These are phyloP conservation scores for Colletotrichum limetticola DNA, from an alignment of 2,329 filamentous ascomycete genomes.

Conservation along the genomic window DNA sequence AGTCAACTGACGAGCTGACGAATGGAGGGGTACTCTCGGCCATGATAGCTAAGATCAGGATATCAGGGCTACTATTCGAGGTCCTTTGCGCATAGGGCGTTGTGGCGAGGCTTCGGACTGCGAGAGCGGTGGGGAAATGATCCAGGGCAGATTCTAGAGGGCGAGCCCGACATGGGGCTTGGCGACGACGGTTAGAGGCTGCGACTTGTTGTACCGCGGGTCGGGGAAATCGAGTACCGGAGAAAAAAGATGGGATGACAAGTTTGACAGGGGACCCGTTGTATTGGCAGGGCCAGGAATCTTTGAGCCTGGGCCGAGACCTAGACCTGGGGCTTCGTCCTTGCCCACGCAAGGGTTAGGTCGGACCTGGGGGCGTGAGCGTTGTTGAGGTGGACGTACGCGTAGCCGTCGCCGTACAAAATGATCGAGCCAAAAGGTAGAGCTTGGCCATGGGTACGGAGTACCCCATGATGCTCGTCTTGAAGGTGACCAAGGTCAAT, in stretches of 20 bases:
- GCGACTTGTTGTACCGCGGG: slow-evolving; percentile 31
- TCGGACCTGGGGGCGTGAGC: background rate
- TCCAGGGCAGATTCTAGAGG: background rate
- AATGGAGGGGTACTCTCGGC: background rate
- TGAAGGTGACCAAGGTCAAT: background rate
- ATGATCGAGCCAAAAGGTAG: too few species aligned
- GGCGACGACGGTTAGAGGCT: slow-evolving; percentile 30
- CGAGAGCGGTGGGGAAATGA: background rate
- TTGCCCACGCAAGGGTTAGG: background rate
- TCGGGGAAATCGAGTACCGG: slow-evolving; percentile 28
- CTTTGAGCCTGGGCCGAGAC: slow-evolving; percentile 7
- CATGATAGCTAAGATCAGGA: background rate
- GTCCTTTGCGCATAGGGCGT: slow-evolving; percentile 5
- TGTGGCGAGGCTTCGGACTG: background rate
- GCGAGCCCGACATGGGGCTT: background rate
- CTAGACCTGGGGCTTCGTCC: background rate
- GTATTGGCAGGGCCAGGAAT: slow-evolving; percentile 3
- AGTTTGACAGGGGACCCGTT: slow-evolving; percentile 20
- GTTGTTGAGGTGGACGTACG: background rate
- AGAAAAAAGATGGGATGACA: slow-evolving; percentile 35
- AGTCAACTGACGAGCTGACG: background rate
- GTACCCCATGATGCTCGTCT: background rate
- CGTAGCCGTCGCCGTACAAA: background rate
- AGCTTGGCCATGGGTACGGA: too few species aligned
- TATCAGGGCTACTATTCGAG: too few species aligned